Percentiles rank a stretch among this genome's conserved stretches.
Evolutionary conservation across 2,329 filamentous ascomycete genomes (phyloP).

Genomic region (Exophiala viscosa): DNA sequence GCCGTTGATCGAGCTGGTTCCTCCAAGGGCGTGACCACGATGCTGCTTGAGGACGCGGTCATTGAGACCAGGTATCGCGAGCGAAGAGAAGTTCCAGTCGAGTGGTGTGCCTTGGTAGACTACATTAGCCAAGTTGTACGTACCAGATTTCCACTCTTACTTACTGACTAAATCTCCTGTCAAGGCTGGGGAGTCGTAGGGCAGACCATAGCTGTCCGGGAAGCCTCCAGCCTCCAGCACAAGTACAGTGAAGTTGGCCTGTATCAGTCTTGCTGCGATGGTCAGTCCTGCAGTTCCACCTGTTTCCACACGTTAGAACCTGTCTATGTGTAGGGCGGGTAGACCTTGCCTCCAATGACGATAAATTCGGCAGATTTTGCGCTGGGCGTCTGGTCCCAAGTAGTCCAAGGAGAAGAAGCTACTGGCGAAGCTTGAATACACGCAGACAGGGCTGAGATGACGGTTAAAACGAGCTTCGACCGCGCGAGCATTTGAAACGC

Average conservation of each 20-base stretch:
- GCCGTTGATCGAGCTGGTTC: conserved; percentile 20
- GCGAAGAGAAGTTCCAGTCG: conserved; percentile 32
- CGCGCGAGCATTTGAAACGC: neutral
- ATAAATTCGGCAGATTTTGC: conserved; percentile 18
- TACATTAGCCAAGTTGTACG: neutral
- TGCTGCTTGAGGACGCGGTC: conserved; percentile 18
- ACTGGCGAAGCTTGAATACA: neutral
- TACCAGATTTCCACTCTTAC: neutral
- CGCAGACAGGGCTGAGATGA: neutral
- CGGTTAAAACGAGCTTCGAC: neutral
- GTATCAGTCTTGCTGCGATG: conserved; percentile 27
- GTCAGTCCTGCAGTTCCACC: conserved; percentile 30
- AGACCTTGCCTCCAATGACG: conserved; percentile 22
- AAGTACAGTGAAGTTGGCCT: conserved; percentile 19
- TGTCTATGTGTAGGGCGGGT: neutral
- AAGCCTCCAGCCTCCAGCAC: conserved; percentile 27
- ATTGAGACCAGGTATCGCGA: conserved; percentile 12
- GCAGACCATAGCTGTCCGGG: conserved; percentile 25
- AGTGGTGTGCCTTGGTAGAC: conserved; percentile 26
- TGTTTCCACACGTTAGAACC: neutral
- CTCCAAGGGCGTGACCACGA: conserved; percentile 22
- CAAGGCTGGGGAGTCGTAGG: conserved; percentile 31
- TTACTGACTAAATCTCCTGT: conserved; percentile 7
- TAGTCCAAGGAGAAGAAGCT: neutral
- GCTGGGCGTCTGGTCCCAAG: neutral